These are phyloP conservation scores for Cetradonia linearis DNA, from an alignment of 495 filamentous ascomycete genomes.

Conservation along the genomic window DNA sequence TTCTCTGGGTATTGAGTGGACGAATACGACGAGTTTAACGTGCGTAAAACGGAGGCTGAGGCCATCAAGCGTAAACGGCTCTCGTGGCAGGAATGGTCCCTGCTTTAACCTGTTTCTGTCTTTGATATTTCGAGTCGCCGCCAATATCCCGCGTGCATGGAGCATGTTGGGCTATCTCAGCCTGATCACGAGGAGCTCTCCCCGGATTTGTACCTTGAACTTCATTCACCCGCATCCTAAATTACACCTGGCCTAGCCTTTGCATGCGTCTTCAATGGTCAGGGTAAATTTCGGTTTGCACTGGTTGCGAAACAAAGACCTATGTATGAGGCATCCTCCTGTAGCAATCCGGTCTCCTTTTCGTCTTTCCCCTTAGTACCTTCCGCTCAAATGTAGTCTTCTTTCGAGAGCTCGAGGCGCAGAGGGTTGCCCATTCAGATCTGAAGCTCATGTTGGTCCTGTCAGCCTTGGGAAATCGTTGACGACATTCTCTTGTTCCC, in stretches of 20 bases:
- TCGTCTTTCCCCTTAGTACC: neutral
- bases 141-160: neutral
- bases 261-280: neutral
- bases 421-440: neutral
- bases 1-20: neutral
- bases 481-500: neutral
- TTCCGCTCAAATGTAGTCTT: neutral
- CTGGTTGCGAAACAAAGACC: neutral
- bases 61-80: neutral
- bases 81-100: neutral
- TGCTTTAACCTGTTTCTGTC: neutral
- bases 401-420: neutral
- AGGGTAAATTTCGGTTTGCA: neutral
- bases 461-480: neutral
- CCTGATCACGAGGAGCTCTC: neutral
- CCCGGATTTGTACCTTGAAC: neutral
- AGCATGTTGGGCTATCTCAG: neutral
- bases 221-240: neutral
- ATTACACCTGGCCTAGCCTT: no score
- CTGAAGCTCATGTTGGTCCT: neutral
- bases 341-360: neutral
- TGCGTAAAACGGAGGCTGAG: slow-evolving; percentile 6
- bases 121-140: slow-evolving; percentile 3
- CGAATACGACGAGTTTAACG: neutral
- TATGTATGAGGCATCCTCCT: neutral